Evolutionary conservation across 139 green algal genomes (phyloP), one percentile per base, ranked within the genome.

Genomic region (Yamagishiella unicocca): DNA sequence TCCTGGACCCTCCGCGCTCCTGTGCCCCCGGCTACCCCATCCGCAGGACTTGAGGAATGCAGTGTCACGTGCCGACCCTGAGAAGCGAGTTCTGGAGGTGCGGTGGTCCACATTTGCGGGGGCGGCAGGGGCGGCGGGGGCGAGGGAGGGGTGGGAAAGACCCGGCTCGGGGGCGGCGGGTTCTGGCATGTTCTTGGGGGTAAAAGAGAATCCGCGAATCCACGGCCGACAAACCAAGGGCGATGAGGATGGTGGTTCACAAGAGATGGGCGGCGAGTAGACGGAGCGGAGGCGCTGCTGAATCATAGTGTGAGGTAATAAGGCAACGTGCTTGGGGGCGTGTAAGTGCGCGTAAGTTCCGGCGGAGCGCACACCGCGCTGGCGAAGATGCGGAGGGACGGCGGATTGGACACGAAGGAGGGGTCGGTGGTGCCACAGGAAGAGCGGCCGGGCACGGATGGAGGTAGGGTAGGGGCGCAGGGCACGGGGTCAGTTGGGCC

Each of bases 71-170:
- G 76, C 50, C 50, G 72, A 83, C 35, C 76, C 76, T 24, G 76
- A 83, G 76, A 83, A 83, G 76, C 76, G 76, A 4, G 55, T 83
- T 10, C 33, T 83, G 53, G 54, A 83, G 75, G 75, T 83, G 35
- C 10, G 35, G 8, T 4, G 12, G 74, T 38, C 43, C 3, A 12
- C 3, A 50, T 4, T 35, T 72, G 27, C 17, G 33, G 10, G 64
- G 64, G 17, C 29, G 24, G 9, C 17, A 17, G 64, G 50, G 50
- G 17, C 50, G 50, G 50, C 50, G 12, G 50, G 50, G 50, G 50
- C 50, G 12, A 25, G 50, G 50, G 12, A 12, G 12, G 50, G 50
- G 50, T 17, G 12, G 50, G 12, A 17, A 17, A 17, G 50, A 58
- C 17, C 17, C 12, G 17, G 50, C 12, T 58, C 12, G 17, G 50